These are phyloP conservation scores for Chrysochromulina tobinii DNA, from an alignment of 78 protist genomes.

Conservation along the genomic window DNA sequence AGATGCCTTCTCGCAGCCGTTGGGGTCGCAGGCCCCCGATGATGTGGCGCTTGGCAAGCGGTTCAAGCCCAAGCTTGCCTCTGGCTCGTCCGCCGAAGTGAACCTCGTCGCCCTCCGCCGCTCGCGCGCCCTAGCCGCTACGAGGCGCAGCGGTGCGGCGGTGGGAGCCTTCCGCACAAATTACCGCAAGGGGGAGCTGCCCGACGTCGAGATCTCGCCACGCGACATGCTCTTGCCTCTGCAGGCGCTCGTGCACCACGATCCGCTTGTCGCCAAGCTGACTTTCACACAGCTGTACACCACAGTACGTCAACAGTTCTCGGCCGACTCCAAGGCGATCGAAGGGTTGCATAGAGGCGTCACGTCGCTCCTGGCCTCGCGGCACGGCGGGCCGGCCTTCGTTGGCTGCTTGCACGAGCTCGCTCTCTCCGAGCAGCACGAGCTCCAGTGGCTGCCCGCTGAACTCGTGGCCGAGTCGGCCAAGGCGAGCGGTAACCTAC, in stretches of 20 bases:
- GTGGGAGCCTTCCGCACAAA: not conserved
- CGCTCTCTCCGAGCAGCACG: not conserved
- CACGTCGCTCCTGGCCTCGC: not conserved
- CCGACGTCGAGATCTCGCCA: slow-evolving; percentile 64
- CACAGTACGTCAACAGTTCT: not conserved
- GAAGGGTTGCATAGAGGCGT: not conserved
- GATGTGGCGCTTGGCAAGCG: too few species aligned
- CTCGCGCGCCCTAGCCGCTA: too few species aligned
- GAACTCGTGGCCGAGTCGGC: not conserved
- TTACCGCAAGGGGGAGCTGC: slow-evolving; percentile 67
- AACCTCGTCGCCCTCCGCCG: too few species aligned
- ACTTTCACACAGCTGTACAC: not conserved
- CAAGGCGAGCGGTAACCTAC: not conserved
- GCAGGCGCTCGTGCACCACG: slow-evolving; percentile 34
- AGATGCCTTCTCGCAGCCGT: too few species aligned
- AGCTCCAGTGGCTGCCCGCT: not conserved
- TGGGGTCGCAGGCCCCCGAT: too few species aligned
- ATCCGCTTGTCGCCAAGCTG: slow-evolving; percentile 46
- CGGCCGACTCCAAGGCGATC: too few species aligned
- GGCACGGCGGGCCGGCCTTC: not conserved
- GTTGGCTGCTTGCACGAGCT: slow-evolving; percentile 17
- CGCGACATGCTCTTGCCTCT: slow-evolving; percentile 65
- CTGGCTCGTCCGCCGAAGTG: too few species aligned
- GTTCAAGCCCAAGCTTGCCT: too few species aligned
- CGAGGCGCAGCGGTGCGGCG: too few species aligned